Evolutionary conservation across 257 asterid species (phyloP).

Genomic region (Leptodermis oblonga): DNA sequence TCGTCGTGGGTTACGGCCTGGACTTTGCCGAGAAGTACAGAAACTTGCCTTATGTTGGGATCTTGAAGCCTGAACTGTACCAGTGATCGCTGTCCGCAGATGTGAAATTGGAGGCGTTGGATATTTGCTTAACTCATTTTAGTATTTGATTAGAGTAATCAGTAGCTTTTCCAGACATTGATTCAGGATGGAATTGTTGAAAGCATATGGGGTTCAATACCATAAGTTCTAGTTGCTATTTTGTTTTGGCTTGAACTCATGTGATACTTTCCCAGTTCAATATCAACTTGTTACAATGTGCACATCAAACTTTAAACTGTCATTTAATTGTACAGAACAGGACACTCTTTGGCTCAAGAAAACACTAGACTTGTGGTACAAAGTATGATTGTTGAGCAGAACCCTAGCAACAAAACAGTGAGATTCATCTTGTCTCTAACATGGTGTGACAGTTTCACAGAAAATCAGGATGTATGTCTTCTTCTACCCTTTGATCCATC

Average conservation of each 20-base stretch:
- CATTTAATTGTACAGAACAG: neutral
- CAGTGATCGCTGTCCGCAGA: slow-evolving; percentile 19
- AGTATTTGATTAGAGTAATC: neutral
- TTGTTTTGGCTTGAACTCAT: neutral
- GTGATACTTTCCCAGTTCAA: neutral
- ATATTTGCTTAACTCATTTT: neutral
- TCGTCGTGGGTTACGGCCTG: slow-evolving; percentile 90
- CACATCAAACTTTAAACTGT: neutral
- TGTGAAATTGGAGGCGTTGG: neutral
- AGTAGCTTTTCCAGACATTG: neutral
- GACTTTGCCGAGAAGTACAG: slow-evolving; percentile 81
- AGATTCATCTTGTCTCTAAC: neutral
- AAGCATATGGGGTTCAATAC: neutral
- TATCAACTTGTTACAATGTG: neutral
- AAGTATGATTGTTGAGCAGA: neutral
- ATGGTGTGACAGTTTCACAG: slow-evolving; percentile 29
- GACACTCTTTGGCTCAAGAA: neutral
- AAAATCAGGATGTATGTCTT: slow-evolving; percentile 78
- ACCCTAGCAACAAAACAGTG: neutral
- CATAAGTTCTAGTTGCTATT: neutral
- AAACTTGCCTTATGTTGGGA: slow-evolving; percentile 82
- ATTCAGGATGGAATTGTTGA: neutral
- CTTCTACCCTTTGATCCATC: slow-evolving; percentile 51
- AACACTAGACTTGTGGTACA: neutral
- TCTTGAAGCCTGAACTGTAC: slow-evolving; percentile 76